Conservation (phyloP, 164 flowering plant genomes). For the Vitis labrusca region DNA sequence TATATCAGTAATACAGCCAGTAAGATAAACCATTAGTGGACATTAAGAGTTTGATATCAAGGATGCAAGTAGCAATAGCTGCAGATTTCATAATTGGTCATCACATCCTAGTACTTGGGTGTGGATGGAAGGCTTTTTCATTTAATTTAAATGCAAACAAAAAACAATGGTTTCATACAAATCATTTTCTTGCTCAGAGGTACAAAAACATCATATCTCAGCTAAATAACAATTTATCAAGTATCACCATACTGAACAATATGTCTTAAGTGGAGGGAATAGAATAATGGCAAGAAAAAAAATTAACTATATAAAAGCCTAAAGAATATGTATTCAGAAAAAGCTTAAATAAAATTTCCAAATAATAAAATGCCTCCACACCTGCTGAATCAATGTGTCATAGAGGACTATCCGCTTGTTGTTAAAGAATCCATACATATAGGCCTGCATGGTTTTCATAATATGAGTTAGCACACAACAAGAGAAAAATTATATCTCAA, state of each 20-base stretch:
- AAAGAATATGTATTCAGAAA: background rate
- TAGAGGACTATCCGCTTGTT: slow-evolving; percentile 97
- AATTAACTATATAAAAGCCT: background rate
- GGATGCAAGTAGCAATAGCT: no score
- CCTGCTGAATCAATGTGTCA: slow-evolving; percentile 98
- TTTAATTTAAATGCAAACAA: background rate
- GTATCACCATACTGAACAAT: background rate
- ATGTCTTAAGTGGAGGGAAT: background rate
- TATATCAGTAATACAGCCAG: no score
- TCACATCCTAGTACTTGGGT: no score
- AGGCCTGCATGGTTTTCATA: slow-evolving; percentile 63
- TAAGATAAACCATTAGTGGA: no score
- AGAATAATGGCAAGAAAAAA: background rate
- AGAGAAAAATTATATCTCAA: background rate
- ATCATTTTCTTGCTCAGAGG: background rate
- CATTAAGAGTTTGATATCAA: no score
- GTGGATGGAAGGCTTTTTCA: background rate
- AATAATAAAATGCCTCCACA: slow-evolving; percentile 19
- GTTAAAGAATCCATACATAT: slow-evolving; percentile 98
- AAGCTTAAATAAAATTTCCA: background rate
- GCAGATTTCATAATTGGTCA: no score
- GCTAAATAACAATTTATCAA: background rate
- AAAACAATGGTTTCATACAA: background rate
- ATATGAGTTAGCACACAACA: slow-evolving; percentile 1
- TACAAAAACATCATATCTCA: background rate